Base-by-base conservation (phyloP, 768 basidiomycete genomes). In the Podaxis sp. region DNA sequence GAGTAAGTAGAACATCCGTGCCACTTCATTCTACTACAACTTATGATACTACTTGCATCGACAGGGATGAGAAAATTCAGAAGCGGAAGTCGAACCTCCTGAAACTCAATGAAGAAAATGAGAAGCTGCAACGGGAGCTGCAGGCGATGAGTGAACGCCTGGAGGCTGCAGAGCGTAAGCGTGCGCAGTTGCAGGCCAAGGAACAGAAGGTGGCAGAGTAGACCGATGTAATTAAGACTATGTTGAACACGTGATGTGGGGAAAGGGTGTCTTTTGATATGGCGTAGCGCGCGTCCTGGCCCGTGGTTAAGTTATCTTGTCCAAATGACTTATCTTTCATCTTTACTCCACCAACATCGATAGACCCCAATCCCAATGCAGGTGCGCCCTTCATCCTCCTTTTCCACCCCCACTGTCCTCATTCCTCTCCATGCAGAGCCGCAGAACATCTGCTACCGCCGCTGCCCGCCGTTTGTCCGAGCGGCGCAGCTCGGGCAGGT, bases 71-170 rank as follows among this genome's bases (percentile, higher is more conserved):
- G 59, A 83, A 82, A 73, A 75, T 83, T 30, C 78, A 89, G 71
- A 92, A 91, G 75, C 86, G 91, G 65, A 87, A 85, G 46, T 89
- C 87, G 68, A 91, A 89, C 73, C 88, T 93, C 63, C 72, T 90
- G 70, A 90, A 88, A 70, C 79, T 93, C 38, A 81, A 88, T 22
- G 81, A 89, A 76, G 91, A 93, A 79, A 89, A 92, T 72, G 88
- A 90, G 73, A 89, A 87, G 73, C 77, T 93, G 64, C 87, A 88
- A 74, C 87, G 82, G 55, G 86, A 91, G 74, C 81, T 93, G 69
- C 85, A 80, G 70, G 88, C 85, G 55, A 88, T 93, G 87, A 80
- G 83, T 20, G 89, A 88, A 65, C 76, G 89, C 67, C 77, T 93
- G 66, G 89, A 90, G 75, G 87, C 87, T 13, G 88, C 87, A 20